Percentiles rank a stretch among this genome's conserved stretches.
phyloP scores from a whole-genome alignment of 2,329 filamentous ascomycete genomes.

The Phoma sp. region DNA sequence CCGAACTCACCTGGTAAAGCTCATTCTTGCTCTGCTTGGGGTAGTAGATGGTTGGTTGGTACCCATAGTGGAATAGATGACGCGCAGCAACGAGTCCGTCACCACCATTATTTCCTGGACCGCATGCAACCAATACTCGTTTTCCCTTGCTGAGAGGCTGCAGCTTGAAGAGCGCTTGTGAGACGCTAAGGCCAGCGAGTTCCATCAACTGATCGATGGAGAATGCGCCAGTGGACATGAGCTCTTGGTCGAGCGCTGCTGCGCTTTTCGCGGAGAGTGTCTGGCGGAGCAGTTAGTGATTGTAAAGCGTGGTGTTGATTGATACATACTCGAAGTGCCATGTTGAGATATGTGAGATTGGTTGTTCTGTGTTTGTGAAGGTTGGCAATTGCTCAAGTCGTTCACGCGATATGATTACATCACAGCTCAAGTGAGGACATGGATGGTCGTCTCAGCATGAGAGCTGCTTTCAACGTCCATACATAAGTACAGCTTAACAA shows the following conservation, averaged over 20 bases:
- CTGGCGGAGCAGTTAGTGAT: constrained; percentile 52
- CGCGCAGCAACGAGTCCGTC: constrained; percentile 94
- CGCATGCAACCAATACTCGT: constrained; percentile 85
- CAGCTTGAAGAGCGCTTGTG: constrained; percentile 87
- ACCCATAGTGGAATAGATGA: constrained; percentile 91
- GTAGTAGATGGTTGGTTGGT: constrained; percentile 87
- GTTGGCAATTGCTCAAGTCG: not conserved
- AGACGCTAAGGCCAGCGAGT: constrained; percentile 88
- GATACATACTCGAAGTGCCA: constrained; percentile 25
- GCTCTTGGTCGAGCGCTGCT: constrained; percentile 85
- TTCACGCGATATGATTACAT: constrained; percentile 14
- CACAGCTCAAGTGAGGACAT: constrained; percentile 5
- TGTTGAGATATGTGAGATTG: not conserved
- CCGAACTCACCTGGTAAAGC: constrained; percentile 72
- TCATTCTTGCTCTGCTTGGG: constrained; percentile 92
- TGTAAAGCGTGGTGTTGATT: not conserved
- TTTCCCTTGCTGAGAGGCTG: constrained; percentile 76
- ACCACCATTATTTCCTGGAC: constrained; percentile 80
- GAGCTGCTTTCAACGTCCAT: not conserved
- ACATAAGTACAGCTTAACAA: not conserved
- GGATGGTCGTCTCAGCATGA: not conserved
- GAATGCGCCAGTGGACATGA: constrained; percentile 89
- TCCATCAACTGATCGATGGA: constrained; percentile 98
- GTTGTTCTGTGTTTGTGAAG: not conserved
- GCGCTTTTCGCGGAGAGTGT: constrained; percentile 88